Percentiles rank a stretch among this genome's conserved stretches.
These are phyloP conservation scores for Myxozyma sirexii DNA, from an alignment of 805 yeast genomes.

Conservation along the genomic window DNA sequence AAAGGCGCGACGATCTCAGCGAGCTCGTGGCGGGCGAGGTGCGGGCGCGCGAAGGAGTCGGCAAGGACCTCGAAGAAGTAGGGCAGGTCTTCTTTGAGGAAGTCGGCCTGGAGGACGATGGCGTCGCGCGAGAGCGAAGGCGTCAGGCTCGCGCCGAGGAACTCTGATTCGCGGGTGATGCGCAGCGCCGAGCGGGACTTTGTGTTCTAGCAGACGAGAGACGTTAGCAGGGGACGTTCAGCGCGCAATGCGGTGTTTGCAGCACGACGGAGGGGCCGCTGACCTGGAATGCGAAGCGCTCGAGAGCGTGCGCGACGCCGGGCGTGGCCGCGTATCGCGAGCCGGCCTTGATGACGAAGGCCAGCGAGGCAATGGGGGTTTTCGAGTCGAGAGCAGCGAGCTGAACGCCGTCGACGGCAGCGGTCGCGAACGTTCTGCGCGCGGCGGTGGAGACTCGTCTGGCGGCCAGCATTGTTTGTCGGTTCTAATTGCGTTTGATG, in stretches of 20 bases:
- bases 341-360: slow-evolving; percentile 85
- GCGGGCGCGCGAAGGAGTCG: slow-evolving; percentile 51
- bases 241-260: too few relatives aligned
- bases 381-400: slow-evolving; percentile 58
- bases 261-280: too few relatives aligned
- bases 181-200: slow-evolving; percentile 83
- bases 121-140: slow-evolving; percentile 80
- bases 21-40: slow-evolving; percentile 60
- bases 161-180: slow-evolving; percentile 90
- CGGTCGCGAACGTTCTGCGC: slow-evolving; percentile 37
- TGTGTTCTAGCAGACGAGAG: slow-evolving; percentile 68
- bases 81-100: slow-evolving; percentile 86
- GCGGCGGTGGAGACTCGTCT: slow-evolving; percentile 15
- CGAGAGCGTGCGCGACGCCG: slow-evolving; percentile 83
- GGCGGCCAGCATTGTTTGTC: background rate
- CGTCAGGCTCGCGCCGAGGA: slow-evolving; percentile 80
- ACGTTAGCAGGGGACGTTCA: too few relatives aligned
- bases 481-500: too few relatives aligned
- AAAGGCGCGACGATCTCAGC: slow-evolving; percentile 80
- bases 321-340: slow-evolving; percentile 68
- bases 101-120: slow-evolving; percentile 75
- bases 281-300: slow-evolving; percentile 72
- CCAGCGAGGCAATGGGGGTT: slow-evolving; percentile 66
- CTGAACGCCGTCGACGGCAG: slow-evolving; percentile 50
- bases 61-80: slow-evolving; percentile 86